These are phyloP conservation scores for Spinellus fusiger DNA, from an alignment of 192 early-diverging fungal genomes.

Conservation along the genomic window DNA sequence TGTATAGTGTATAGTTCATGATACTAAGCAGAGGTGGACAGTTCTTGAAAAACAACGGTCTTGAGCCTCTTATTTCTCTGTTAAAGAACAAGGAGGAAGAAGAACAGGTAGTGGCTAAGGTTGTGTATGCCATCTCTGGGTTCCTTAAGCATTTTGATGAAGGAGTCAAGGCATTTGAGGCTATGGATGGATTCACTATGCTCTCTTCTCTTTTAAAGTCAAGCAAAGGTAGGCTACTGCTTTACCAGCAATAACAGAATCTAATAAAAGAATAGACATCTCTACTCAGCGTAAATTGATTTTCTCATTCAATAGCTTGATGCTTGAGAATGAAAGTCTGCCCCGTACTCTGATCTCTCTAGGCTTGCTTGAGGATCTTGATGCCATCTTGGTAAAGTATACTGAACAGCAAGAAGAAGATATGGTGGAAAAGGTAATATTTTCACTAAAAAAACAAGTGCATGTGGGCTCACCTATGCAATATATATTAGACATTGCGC, in stretches of 20 bases:
- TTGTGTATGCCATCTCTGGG: conserved; percentile 65
- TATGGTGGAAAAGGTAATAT: conserved; percentile 40
- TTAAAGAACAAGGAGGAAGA: conserved; percentile 35
- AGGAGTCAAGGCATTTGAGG: conserved; percentile 53
- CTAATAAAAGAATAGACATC: too few relatives aligned
- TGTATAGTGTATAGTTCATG: not conserved
- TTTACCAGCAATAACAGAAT: too few relatives aligned
- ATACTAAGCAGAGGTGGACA: not conserved
- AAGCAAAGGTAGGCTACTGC: too few relatives aligned
- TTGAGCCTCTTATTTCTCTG: conserved; percentile 40
- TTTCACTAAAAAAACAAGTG: not conserved
- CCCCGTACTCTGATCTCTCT: conserved; percentile 38
- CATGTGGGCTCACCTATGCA: not conserved
- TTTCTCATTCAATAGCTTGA: conserved; percentile 59
- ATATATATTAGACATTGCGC: conserved; percentile 10
- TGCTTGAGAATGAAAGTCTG: conserved; percentile 49
- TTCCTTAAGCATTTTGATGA: conserved; percentile 51
- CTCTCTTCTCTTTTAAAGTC: conserved; percentile 28
- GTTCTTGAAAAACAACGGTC: conserved; percentile 45
- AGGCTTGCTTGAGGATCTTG: conserved; percentile 40
- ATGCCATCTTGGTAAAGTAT: conserved; percentile 33
- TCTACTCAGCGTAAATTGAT: too few relatives aligned
- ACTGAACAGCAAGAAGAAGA: conserved; percentile 40
- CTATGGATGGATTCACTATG: conserved; percentile 43
- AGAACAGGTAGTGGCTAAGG: conserved; percentile 53